These are phyloP conservation scores for Allium cepa DNA, from an alignment of 106 monocot species.

Conservation along the genomic window DNA sequence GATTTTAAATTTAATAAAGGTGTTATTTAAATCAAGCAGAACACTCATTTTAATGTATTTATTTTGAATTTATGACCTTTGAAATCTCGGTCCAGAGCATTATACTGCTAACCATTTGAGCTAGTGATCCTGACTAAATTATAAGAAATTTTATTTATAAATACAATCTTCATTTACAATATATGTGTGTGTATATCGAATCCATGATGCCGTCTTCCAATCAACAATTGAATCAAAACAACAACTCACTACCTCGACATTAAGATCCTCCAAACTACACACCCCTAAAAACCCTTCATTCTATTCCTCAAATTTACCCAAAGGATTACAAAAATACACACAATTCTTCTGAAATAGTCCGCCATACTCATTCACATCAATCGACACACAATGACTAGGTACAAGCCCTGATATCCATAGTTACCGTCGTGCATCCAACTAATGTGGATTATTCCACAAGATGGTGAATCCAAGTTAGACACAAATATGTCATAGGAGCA, in stretches of 20 bases:
- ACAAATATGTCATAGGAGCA: background rate
- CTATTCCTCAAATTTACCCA: background rate
- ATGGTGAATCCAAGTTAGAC: background rate
- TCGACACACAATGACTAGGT: background rate
- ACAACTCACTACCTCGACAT: background rate
- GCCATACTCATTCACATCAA: background rate
- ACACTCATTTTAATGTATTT: too few species aligned
- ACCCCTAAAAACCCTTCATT: background rate
- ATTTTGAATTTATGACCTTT: too few species aligned
- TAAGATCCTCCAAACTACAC: background rate
- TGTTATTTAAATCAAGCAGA: too few species aligned
- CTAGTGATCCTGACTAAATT: too few species aligned
- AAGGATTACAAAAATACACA: background rate
- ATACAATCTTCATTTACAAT: too few species aligned
- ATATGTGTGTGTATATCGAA: background rate
- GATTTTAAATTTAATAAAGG: too few species aligned
- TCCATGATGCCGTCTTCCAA: background rate
- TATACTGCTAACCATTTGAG: too few species aligned
- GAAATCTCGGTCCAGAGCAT: too few species aligned
- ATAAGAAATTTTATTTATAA: too few species aligned
- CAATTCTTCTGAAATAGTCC: background rate
- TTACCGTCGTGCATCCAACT: background rate
- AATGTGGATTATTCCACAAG: background rate
- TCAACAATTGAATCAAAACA: background rate
- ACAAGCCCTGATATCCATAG: background rate